A percentile compares a stretch with the other conserved stretches of the same genome.
These are phyloP conservation scores for Ophiocytium majus DNA, from an alignment of 352 stramenopile species.

Conservation along the genomic window DNA sequence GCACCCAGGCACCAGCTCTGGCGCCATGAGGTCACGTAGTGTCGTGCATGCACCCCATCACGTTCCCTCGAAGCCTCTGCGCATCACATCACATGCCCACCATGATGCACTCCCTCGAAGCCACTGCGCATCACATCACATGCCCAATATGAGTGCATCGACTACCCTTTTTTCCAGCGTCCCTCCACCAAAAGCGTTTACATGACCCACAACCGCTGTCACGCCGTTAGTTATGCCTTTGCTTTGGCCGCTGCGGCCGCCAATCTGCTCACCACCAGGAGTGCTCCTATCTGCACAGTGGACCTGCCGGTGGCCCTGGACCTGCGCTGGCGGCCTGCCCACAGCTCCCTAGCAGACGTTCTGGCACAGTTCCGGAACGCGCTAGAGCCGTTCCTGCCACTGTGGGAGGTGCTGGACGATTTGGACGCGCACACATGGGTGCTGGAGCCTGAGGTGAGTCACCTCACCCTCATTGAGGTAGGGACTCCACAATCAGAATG, in stretches of 20 bases:
- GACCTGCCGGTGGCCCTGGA: background rate
- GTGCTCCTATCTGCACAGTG: background rate
- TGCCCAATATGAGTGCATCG: background rate
- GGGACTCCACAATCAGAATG: background rate
- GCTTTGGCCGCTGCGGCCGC: too few relatives aligned
- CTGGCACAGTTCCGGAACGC: conserved; percentile 43
- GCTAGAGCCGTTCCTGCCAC: conserved; percentile 37
- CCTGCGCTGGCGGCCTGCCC: conserved; percentile 27
- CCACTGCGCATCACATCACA: too few relatives aligned
- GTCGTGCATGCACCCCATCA: too few relatives aligned
- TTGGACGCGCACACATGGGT: conserved; percentile 49
- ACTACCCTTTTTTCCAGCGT: background rate
- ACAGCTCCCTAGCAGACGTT: conserved; percentile 40
- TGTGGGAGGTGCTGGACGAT: conserved; percentile 51
- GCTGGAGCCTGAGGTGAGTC: conserved; percentile 37
- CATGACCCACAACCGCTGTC: too few relatives aligned
- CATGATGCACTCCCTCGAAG: too few relatives aligned
- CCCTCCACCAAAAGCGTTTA: too few relatives aligned
- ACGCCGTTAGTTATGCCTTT: too few relatives aligned
- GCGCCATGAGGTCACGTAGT: too few relatives aligned
- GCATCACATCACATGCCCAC: too few relatives aligned
- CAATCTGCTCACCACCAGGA: background rate
- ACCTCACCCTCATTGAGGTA: background rate
- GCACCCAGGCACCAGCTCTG: too few relatives aligned
- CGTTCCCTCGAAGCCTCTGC: too few relatives aligned